Evolutionary conservation across 768 basidiomycete genomes (phyloP), one percentile per base, ranked within the genome.

Genomic region (Russula griseocarnosa): DNA sequence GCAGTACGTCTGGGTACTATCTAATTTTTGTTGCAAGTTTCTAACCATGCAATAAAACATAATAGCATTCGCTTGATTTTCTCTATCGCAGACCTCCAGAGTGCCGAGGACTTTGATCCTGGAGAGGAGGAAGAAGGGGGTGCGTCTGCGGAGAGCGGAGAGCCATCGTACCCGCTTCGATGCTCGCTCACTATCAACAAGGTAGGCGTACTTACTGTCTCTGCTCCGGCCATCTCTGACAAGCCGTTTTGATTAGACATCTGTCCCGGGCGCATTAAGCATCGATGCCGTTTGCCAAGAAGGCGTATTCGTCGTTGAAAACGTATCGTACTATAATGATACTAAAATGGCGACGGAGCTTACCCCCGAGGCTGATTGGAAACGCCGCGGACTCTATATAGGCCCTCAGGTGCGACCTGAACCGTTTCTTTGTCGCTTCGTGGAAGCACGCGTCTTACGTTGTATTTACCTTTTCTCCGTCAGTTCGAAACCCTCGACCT

Each of bases 291-390:
- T 87, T 67, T 84, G 82, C 69, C 89, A 93, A 74, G 88, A 91
- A 38, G 90, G 89, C 50, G 73, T 82, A 28, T 94, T 96, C 72
- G 74, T 88, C n/a, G 79, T 95, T 58, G 94, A 97, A 74, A 96
- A 92, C 75, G 83, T 95, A 66, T 85, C 94, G 2, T 94, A 80
- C 79, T 98, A 96, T 76, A 74, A 79, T 1, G 90, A 94, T 68
- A 76, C 79, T 34, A 81, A 84, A 70, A 69, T 90, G 14, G 94
- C 86, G 14, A 86, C 84, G 16, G 89, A 88, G 8, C 75, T 91
- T 69, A 91, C 86, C 14, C 87, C 91, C 8, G 94, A 98, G 67
- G 88, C 90, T 9, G 94, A 98, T 77, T 98, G 92, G 93, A 90
- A 88, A 73, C 85, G 95, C 53, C 84, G 94, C 22, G 93, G 90